Evolutionary conservation across 2,329 filamentous ascomycete genomes (phyloP), one percentile per base, ranked within the genome.

Genomic region (Sporothrix variecibatus): DNA sequence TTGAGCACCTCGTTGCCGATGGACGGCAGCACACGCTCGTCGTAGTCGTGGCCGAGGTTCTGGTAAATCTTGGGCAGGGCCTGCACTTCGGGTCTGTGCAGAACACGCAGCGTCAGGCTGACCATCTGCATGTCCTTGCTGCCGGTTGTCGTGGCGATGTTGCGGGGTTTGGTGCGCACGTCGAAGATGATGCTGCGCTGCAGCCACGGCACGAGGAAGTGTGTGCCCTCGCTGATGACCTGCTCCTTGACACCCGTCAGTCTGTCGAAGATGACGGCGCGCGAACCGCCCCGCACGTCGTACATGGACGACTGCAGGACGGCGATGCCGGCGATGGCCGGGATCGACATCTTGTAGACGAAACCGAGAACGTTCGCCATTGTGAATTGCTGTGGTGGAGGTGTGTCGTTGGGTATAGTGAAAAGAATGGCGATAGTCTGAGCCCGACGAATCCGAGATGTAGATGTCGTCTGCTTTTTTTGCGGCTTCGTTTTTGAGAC

Each of bases 121-220:
- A 98, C 96, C 96, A 99, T 99, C 87, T 99, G 96, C 84, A 99
- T 86, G 85, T 99, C 96, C 90, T 99, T 99, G 89, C 92, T 95
- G 75, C 96, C 96, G 15, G 96, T 99, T 31, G 96, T 99, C 38
- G 96, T 99, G 78, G 93, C 94, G 82, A 99, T 98, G 83, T 97
- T 98, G 82, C 96, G 90, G 76, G 96, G 96, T 89, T 97, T 97
- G 74, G 97, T 99, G 77, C 96, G 92, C 78, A 99, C 96, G 86
- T 99, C 96, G 83, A 97, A 99, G 82, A 97, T 88, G 85, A 99
- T 94, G 79, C 92, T 93, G 84, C 91, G 92, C 85, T 99, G 96
- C 82, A 99, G 86, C 96, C 96, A 99, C 8, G 96, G 96, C 51
- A 99, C 84, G 73, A 99, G 86, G 84, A 99, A 97, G 84, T 99